Evolutionary conservation across 345 rosid genomes (phyloP).

Genomic region (Cardiospermum halicacabum): DNA sequence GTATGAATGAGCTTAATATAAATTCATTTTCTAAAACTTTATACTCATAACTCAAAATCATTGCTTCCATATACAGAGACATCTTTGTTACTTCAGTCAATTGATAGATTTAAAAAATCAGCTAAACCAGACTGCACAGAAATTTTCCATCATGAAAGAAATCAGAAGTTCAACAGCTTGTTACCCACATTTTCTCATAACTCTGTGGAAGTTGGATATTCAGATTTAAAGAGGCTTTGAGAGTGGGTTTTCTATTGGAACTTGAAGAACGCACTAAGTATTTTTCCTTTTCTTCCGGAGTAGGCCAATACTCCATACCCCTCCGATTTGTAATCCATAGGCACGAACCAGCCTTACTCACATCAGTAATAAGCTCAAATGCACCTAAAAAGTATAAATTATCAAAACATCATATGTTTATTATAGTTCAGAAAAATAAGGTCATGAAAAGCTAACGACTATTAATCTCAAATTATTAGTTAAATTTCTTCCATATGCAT

Average conservation of each 20-base stretch:
- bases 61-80: background rate
- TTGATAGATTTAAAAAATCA: background rate
- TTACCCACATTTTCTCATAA: constrained; percentile 81
- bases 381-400: constrained; percentile 46
- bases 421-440: background rate
- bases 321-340: constrained; percentile 86
- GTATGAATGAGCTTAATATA: background rate
- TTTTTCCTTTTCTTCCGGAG: constrained; percentile 62
- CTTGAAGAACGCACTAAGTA: constrained; percentile 44
- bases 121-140: background rate
- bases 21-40: background rate
- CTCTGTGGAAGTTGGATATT: constrained; percentile 60
- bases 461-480: background rate
- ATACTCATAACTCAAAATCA: background rate
- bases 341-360: constrained; percentile 84
- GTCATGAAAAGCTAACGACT: background rate
- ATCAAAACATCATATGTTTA: constrained; percentile 9
- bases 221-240: constrained; percentile 29
- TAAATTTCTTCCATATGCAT: background rate
- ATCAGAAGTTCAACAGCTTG: background rate
- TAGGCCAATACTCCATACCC: constrained; percentile 95
- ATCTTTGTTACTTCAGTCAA: background rate
- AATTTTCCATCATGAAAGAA: background rate
- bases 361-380: constrained; percentile 80
- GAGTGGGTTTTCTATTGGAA: constrained; percentile 34